These are phyloP conservation scores for Fusarium brachygibbosum DNA, from an alignment of 2,329 filamentous ascomycete genomes.

Conservation along the genomic window DNA sequence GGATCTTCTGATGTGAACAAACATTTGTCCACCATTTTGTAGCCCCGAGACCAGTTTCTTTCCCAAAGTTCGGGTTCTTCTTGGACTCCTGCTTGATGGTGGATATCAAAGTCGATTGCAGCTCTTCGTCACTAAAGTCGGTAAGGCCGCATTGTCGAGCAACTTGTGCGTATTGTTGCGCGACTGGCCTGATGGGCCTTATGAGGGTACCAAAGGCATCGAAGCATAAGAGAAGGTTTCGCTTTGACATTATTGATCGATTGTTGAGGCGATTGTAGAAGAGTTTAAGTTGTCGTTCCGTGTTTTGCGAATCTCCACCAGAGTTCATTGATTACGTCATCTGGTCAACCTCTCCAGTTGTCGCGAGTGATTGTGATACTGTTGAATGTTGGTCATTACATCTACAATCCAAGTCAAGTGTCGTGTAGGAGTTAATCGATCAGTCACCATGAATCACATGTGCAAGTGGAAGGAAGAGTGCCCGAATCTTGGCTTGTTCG, in stretches of 20 bases:
- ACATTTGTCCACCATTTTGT: constrained; percentile 45
- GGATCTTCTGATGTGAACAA: accelerated
- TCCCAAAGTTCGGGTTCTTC: constrained; percentile 40
- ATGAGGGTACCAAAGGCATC: constrained; percentile 41
- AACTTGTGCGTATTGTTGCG: constrained; percentile 37
- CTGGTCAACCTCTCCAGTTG: neutral
- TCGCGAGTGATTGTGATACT: too few species aligned
- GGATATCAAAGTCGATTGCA: constrained; percentile 29
- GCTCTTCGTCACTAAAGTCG: constrained; percentile 30
- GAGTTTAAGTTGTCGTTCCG: neutral
- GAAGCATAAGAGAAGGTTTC: constrained; percentile 39
- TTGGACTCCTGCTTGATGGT: constrained; percentile 33
- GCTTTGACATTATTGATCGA: constrained; percentile 50
- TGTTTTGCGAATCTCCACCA: neutral
- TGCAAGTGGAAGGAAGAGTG: too few species aligned
- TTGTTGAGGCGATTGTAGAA: too few species aligned
- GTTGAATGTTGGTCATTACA: neutral
- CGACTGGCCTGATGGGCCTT: constrained; percentile 27
- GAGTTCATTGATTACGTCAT: constrained; percentile 17
- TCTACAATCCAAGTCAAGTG: too few species aligned
- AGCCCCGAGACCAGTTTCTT: constrained; percentile 35
- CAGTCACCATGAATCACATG: too few species aligned
- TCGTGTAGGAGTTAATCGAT: neutral
- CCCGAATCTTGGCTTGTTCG: too few species aligned
- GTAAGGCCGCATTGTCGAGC: constrained; percentile 38